Conservation (phyloP, 768 basidiomycete genomes). For the Lentinula lateritia region DNA sequence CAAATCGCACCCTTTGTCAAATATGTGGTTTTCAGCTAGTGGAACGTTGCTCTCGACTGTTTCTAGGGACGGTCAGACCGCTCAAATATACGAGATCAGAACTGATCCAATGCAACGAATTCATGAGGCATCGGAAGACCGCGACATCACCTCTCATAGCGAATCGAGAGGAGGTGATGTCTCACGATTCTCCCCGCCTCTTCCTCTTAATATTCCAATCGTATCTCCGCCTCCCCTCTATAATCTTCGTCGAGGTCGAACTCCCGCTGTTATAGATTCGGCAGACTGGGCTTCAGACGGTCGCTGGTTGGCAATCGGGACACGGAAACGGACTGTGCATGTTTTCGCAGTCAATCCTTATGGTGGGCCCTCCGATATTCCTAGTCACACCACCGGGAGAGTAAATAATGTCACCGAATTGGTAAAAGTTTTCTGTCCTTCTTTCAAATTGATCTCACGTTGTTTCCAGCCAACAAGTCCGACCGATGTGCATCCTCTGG, state of each 20-base stretch:
- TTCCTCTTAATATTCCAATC: slow-evolving; percentile 8
- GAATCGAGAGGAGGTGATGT: background rate
- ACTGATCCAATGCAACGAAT: slow-evolving; percentile 15
- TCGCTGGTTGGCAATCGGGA: slow-evolving; percentile 67
- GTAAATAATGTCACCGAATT: slow-evolving; percentile 49
- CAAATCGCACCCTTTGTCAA: slow-evolving; percentile 40
- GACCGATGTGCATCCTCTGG: slow-evolving; percentile 51
- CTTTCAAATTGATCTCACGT: background rate
- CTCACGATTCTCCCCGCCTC: slow-evolving; percentile 1
- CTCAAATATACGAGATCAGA: slow-evolving; percentile 40
- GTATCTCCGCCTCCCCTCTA: slow-evolving; percentile 53
- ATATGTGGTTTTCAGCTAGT: slow-evolving; percentile 45
- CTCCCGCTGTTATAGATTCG: slow-evolving; percentile 56
- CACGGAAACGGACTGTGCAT: slow-evolving; percentile 59
- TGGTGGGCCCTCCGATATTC: slow-evolving; percentile 60
- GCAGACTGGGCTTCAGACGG: slow-evolving; percentile 53
- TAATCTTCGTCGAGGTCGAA: slow-evolving; percentile 64
- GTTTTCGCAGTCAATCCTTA: slow-evolving; percentile 75
- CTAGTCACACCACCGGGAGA: slow-evolving; percentile 53
- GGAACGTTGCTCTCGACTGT: slow-evolving; percentile 48
- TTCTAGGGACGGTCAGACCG: slow-evolving; percentile 49
- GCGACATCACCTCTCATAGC: background rate
- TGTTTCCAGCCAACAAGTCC: slow-evolving; percentile 40
- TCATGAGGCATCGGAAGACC: background rate
- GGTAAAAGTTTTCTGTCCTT: slow-evolving; percentile 27